Conservation (phyloP, 2,329 filamentous ascomycete genomes). For the Clonostachys chloroleuca region DNA sequence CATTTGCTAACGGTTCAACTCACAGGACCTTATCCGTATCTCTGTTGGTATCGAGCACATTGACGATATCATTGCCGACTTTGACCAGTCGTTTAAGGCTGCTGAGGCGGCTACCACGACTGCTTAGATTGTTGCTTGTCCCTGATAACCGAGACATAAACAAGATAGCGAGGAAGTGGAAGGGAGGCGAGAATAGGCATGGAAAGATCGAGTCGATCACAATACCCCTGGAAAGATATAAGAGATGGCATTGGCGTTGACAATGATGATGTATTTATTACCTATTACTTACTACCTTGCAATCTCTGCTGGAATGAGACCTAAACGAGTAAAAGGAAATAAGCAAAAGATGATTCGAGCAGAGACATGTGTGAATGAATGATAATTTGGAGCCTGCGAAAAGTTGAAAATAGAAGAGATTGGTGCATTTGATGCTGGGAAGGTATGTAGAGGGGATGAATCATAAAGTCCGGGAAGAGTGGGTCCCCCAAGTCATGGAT, state of each 20-base stretch:
- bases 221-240: background rate
- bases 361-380: too few species aligned
- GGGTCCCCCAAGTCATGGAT: background rate
- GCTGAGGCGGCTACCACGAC: constrained; percentile 39
- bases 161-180: background rate
- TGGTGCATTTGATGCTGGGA: too few species aligned
- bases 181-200: background rate
- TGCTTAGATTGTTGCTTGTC: background rate
- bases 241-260: background rate
- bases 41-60: constrained; percentile 96
- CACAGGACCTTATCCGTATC: constrained; percentile 83
- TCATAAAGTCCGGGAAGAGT: background rate
- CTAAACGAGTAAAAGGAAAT: too few species aligned
- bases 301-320: too few species aligned
- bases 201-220: background rate
- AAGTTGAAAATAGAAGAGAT: too few species aligned
- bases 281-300: too few species aligned
- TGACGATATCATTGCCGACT: constrained; percentile 94
- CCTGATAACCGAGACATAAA: too few species aligned
- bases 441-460: too few species aligned
- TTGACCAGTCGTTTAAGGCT: constrained; percentile 81
- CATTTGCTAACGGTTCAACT: background rate
- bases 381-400: too few species aligned
- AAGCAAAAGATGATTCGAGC: too few species aligned
- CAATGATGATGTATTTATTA: background rate